Evolutionary conservation across 768 basidiomycete genomes (phyloP).

Genomic region (Scleroderma citrinum): DNA sequence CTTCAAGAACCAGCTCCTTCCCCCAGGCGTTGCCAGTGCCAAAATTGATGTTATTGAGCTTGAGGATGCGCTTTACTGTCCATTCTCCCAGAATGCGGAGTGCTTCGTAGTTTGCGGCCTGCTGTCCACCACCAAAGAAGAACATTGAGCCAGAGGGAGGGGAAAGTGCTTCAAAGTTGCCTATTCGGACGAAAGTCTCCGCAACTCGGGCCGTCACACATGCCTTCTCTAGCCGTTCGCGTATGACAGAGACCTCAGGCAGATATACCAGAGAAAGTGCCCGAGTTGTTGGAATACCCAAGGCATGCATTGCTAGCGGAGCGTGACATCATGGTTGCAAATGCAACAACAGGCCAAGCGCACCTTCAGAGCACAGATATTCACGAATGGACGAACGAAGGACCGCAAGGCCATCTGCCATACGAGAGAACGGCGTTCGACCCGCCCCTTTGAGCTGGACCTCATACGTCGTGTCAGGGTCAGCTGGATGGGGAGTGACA

Average conservation of each 20-base stretch:
- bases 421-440: slow-evolving; percentile 87
- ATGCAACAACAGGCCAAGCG: not conserved
- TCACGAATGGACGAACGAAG: slow-evolving; percentile 93
- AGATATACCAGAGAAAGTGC: slow-evolving; percentile 75
- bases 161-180: slow-evolving; percentile 82
- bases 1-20: slow-evolving; percentile 65
- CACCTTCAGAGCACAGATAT: slow-evolving; percentile 87
- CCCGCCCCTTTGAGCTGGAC: slow-evolving; percentile 95
- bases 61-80: slow-evolving; percentile 58
- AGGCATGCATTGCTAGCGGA: slow-evolving; percentile 63
- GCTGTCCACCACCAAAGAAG: slow-evolving; percentile 76
- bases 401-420: slow-evolving; percentile 92
- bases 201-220: slow-evolving; percentile 77
- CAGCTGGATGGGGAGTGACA: slow-evolving; percentile 65
- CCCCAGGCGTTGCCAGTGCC: slow-evolving; percentile 59
- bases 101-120: slow-evolving; percentile 66
- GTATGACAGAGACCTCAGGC: slow-evolving; percentile 63
- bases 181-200: slow-evolving; percentile 88
- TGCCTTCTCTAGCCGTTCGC: slow-evolving; percentile 70
- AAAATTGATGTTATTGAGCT: slow-evolving; percentile 34
- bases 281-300: slow-evolving; percentile 84
- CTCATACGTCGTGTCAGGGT: slow-evolving; percentile 59
- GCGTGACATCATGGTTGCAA: slow-evolving; percentile 31
- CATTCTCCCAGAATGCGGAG: slow-evolving; percentile 73
- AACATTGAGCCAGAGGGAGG: slow-evolving; percentile 50